Conservation (phyloP, 208 protist species). For the Leishmania tropica region DNA sequence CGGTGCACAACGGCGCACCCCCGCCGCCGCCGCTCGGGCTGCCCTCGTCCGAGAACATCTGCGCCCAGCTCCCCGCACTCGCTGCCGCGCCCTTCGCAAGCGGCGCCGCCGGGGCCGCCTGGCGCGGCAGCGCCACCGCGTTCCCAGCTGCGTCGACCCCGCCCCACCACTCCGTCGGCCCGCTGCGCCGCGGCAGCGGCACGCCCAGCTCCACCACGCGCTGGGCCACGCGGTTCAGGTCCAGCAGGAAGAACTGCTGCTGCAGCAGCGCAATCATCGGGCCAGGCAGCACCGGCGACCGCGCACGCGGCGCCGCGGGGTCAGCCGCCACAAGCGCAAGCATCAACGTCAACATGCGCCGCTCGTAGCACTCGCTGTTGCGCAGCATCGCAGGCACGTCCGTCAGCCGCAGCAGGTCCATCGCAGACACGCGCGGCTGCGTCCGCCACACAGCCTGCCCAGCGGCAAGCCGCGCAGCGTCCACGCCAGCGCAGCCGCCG, state of each 20-base stretch:
- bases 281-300: background rate
- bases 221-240: slow-evolving; percentile 40
- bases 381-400: slow-evolving; percentile 26
- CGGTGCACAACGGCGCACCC: slow-evolving; percentile 13
- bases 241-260: slow-evolving; percentile 36
- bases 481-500: slow-evolving; percentile 2
- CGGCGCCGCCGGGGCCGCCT: background rate
- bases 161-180: slow-evolving; percentile 5
- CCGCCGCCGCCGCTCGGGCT: background rate
- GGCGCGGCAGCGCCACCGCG: background rate
- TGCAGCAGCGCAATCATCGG: slow-evolving; percentile 26
- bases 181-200: slow-evolving; percentile 21
- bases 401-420: slow-evolving; percentile 37
- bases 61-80: background rate
- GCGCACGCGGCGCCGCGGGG: background rate
- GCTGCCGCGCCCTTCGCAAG: background rate
- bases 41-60: background rate
- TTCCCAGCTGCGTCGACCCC: background rate
- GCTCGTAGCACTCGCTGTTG: slow-evolving; percentile 39
- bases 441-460: slow-evolving; percentile 34
- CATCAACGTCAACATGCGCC: slow-evolving; percentile 31
- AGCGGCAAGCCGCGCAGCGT: slow-evolving; percentile 15
- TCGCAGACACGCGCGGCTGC: slow-evolving; percentile 42
- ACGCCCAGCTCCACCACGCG: slow-evolving; percentile 34
- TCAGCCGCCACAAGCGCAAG: slow-evolving; percentile 21